Conservation (phyloP, 1,284 basidiomycete species). For the Ustilago shanxiensis region DNA sequence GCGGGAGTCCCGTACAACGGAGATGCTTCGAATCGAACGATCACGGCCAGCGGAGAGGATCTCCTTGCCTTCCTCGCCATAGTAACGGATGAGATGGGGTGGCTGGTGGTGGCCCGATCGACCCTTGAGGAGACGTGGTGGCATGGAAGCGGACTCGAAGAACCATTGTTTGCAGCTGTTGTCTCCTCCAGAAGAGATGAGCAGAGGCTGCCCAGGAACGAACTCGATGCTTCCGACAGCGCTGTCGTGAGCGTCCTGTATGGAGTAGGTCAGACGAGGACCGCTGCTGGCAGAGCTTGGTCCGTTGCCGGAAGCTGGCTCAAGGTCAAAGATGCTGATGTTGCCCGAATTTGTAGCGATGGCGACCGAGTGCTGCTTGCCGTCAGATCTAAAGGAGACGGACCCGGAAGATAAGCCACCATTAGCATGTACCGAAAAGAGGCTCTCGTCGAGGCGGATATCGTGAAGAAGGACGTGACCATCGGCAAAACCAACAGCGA, state of each 20-base stretch:
- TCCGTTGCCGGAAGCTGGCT: conserved; percentile 36
- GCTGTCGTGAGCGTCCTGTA: conserved; percentile 66
- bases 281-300: conserved; percentile 34
- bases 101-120: conserved; percentile 92
- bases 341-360: conserved; percentile 63
- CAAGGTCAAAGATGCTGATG: conserved; percentile 67
- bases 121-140: conserved; percentile 84
- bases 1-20: conserved; percentile 77
- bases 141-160: conserved; percentile 81
- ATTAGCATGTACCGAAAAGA: conserved; percentile 83
- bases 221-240: conserved; percentile 63
- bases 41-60: conserved; percentile 77
- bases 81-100: conserved; percentile 91
- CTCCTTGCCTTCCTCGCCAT: conserved; percentile 95
- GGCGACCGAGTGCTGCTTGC: conserved; percentile 69
- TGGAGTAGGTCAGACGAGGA: conserved; percentile 61
- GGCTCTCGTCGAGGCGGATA: conserved; percentile 83
- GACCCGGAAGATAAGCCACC: conserved; percentile 73
- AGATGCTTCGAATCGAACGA: conserved; percentile 87
- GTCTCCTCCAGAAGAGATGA: conserved; percentile 63
- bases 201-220: conserved; percentile 58
- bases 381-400: conserved; percentile 88
- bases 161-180: conserved; percentile 82
- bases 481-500: conserved; percentile 88
- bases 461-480: conserved; percentile 91